Evolutionary conservation across 1,284 basidiomycete genomes (phyloP).

Genomic region (Leccinum pachyderme): DNA sequence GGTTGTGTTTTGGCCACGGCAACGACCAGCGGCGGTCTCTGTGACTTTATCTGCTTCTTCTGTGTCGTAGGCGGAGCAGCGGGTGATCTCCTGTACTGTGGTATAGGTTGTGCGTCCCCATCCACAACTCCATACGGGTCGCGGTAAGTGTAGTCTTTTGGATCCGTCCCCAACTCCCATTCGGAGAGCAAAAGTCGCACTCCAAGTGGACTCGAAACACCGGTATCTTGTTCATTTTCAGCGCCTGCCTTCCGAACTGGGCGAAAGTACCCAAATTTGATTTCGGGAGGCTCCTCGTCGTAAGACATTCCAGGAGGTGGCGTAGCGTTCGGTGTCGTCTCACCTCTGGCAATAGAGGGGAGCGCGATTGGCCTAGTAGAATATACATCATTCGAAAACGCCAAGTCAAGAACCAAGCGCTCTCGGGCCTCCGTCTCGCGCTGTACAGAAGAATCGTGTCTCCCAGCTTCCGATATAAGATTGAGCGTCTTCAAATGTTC

Average conservation of each 20-base stretch:
- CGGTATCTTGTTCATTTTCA: constrained; percentile 21
- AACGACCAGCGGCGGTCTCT: constrained; percentile 38
- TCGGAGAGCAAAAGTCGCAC: constrained; percentile 63
- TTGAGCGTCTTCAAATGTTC: constrained; percentile 45
- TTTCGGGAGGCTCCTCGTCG: constrained; percentile 48
- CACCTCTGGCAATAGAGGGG: constrained; percentile 21
- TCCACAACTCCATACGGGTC: constrained; percentile 52
- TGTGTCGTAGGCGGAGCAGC: constrained; percentile 12
- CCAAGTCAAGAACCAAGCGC: constrained; percentile 61
- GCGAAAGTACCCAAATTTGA: constrained; percentile 60
- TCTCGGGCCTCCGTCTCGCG: constrained; percentile 56
- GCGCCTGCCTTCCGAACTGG: constrained; percentile 39
- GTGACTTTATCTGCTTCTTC: constrained; percentile 18
- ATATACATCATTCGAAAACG: constrained; percentile 56
- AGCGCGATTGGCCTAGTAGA: constrained; percentile 42
- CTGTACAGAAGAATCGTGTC: constrained; percentile 39
- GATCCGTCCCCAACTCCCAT: constrained; percentile 59
- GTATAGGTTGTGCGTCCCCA: constrained; percentile 15
- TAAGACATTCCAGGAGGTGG: constrained; percentile 52
- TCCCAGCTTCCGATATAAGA: constrained; percentile 34
- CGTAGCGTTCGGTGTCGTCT: constrained; percentile 46
- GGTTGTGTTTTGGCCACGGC: constrained; percentile 23
- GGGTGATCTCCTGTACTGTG: constrained; percentile 15
- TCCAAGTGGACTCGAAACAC: constrained; percentile 42
- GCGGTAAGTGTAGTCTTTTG: constrained; percentile 47